These are phyloP conservation scores for Magnusiomyces paraingens DNA, from an alignment of 1,139 yeast genomes.

Conservation along the genomic window DNA sequence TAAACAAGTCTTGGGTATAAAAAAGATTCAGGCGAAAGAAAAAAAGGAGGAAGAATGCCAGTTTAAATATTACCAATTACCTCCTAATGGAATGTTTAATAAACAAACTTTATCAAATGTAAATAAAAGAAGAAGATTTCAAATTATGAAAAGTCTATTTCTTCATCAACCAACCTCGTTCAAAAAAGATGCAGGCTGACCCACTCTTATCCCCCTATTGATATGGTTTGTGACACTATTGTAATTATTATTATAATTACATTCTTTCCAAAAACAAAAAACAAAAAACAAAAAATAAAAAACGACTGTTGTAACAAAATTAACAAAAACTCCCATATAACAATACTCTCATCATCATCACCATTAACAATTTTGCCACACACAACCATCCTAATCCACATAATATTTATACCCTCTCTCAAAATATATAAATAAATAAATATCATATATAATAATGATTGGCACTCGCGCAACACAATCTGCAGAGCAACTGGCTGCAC, in stretches of 20 bases:
- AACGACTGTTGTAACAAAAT: no score
- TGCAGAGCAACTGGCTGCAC: constrained; percentile 7
- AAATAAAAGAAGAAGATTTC: no score
- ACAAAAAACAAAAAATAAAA: not conserved
- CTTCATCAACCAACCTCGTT: no score
- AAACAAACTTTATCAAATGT: no score
- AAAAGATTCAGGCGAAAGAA: no score
- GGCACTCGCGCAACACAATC: constrained; percentile 15
- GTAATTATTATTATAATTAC: not conserved
- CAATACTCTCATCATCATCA: not conserved
- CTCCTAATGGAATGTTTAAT: no score
- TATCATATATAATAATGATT: constrained; percentile 12
- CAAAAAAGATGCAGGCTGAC: no score
- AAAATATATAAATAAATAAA: not conserved
- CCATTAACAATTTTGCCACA: not conserved
- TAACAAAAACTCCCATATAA: not conserved
- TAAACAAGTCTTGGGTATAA: no score
- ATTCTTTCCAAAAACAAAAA: not conserved
- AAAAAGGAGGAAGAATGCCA: no score
- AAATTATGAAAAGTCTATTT: no score
- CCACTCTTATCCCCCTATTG: not conserved
- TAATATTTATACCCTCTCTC: not conserved
- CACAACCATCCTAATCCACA: not conserved
- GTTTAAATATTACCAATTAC: no score
- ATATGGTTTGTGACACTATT: not conserved